These are phyloP conservation scores for Tricholoma sp. DNA, from an alignment of 768 basidiomycete species.

Conservation along the genomic window DNA sequence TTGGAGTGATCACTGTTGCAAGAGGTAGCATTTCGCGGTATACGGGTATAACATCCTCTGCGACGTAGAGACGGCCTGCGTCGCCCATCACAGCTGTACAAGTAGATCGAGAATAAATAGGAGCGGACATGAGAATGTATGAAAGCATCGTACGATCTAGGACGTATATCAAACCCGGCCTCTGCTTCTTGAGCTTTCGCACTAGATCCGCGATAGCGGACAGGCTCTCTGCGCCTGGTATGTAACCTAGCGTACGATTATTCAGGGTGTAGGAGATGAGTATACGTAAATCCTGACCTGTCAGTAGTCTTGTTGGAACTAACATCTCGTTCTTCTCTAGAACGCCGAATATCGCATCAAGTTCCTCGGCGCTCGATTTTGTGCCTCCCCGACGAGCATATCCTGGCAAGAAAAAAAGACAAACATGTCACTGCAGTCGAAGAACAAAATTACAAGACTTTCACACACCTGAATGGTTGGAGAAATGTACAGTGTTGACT, in stretches of 20 bases:
- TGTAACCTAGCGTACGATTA: slow-evolving; percentile 58
- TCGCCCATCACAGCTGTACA: slow-evolving; percentile 89
- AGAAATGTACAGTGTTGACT: slow-evolving; percentile 91
- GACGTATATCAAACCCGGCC: slow-evolving; percentile 71
- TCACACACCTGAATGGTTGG: slow-evolving; percentile 81
- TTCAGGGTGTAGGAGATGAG: not conserved
- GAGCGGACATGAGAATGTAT: not conserved
- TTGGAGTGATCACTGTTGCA: slow-evolving; percentile 94
- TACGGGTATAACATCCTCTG: slow-evolving; percentile 79
- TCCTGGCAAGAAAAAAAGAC: slow-evolving; percentile 36
- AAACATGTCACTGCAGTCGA: not conserved
- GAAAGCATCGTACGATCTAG: slow-evolving; percentile 73
- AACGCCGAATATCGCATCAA: slow-evolving; percentile 66
- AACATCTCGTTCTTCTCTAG: slow-evolving; percentile 79
- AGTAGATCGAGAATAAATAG: not conserved
- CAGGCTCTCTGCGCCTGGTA: slow-evolving; percentile 80
- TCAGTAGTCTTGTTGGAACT: slow-evolving; percentile 67
- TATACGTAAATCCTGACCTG: slow-evolving; percentile 41
- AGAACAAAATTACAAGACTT: not conserved
- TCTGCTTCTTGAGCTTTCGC: slow-evolving; percentile 49
- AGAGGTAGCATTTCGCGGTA: slow-evolving; percentile 76
- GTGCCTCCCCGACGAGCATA: slow-evolving; percentile 81
- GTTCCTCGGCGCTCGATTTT: slow-evolving; percentile 70
- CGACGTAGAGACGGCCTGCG: slow-evolving; percentile 82
- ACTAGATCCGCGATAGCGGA: slow-evolving; percentile 60